phyloP scores from a whole-genome alignment of 345 rosid genomes.

The Bruguiera gymnorhiza region DNA sequence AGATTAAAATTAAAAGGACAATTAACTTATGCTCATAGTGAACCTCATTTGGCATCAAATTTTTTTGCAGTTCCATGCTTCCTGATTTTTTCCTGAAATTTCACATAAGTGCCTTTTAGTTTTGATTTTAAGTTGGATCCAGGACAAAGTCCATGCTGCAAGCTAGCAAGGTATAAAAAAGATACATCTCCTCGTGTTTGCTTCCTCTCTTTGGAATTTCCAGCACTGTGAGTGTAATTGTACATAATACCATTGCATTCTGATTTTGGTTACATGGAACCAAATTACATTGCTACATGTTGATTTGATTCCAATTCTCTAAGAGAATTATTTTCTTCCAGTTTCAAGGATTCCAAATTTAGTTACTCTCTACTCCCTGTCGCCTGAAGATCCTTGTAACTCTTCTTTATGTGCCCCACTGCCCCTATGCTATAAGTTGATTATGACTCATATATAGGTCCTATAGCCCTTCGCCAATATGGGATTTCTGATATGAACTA shows the following conservation, averaged over 20 bases:
- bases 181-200: too few relatives aligned
- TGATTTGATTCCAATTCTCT: too few relatives aligned
- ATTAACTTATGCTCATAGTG: too few relatives aligned
- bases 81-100: background rate
- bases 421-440: too few relatives aligned
- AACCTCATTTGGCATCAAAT: background rate
- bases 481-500: too few relatives aligned
- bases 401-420: background rate
- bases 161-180: too few relatives aligned
- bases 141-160: too few relatives aligned
- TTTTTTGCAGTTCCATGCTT: background rate
- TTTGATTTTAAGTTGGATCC: too few relatives aligned
- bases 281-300: background rate
- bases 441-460: too few relatives aligned
- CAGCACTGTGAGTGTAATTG: background rate
- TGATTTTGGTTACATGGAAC: background rate
- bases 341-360: background rate
- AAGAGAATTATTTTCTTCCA: background rate
- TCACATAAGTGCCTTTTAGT: background rate
- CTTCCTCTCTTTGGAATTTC: background rate
- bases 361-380: background rate
- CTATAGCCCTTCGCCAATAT: too few relatives aligned
- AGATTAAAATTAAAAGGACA: too few relatives aligned
- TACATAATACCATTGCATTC: background rate
- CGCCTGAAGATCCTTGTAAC: background rate